Conservation (phyloP, 768 basidiomycete genomes). For the Exsudoporus frostii region DNA sequence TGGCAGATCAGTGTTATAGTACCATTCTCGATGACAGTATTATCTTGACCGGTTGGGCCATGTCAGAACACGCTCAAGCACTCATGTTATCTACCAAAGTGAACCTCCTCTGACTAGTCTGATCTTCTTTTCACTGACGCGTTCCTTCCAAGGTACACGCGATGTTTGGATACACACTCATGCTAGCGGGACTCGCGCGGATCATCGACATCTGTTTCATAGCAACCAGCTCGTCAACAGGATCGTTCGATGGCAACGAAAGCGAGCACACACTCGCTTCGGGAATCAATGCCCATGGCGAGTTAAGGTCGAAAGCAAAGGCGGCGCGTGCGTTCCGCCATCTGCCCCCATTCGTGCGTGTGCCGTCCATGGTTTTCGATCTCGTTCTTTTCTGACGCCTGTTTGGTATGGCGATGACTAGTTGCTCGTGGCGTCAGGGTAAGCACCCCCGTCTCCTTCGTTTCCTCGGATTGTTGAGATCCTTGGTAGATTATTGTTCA, state of each 20-base stretch:
- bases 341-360: slow-evolving; percentile 82
- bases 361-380: background rate
- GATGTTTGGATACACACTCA: slow-evolving; percentile 81
- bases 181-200: slow-evolving; percentile 76
- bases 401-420: slow-evolving; percentile 21
- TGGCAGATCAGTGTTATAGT: background rate
- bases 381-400: slow-evolving; percentile 1
- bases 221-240: slow-evolving; percentile 33
- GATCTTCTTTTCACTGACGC: background rate
- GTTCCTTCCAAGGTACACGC: slow-evolving; percentile 59
- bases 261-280: slow-evolving; percentile 70
- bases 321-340: slow-evolving; percentile 72
- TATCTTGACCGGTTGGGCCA: slow-evolving; percentile 90
- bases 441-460: slow-evolving; percentile 15
- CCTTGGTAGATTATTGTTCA: slow-evolving; percentile 68
- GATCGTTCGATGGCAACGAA: slow-evolving; percentile 42
- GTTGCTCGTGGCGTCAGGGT: slow-evolving; percentile 76
- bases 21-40: slow-evolving; percentile 44
- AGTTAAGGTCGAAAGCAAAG: slow-evolving; percentile 27
- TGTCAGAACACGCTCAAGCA: slow-evolving; percentile 86
- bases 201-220: slow-evolving; percentile 86
- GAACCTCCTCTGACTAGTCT: background rate
- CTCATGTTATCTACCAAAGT: slow-evolving; percentile 84
- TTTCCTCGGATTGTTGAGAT: background rate
- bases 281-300: slow-evolving; percentile 12